Evolutionary conservation across 2,329 filamentous ascomycete species (phyloP).

Genomic region (Diaporthe caulivora): DNA sequence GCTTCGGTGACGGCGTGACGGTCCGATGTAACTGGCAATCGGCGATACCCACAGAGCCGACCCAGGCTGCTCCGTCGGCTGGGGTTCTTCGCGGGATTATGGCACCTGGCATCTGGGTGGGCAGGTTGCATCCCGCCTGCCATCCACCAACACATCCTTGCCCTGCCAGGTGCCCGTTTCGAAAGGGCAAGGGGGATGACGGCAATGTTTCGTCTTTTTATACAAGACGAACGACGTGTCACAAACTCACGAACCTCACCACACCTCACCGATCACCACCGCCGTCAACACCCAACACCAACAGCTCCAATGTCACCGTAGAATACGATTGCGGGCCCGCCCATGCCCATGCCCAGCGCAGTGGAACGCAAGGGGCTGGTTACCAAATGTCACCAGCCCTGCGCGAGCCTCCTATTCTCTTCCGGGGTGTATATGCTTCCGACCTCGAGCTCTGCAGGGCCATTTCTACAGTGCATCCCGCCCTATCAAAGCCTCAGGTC

Average conservation of each 20-base stretch:
- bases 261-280: neutral
- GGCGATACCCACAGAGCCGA: neutral
- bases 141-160: constrained; percentile 22
- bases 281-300: neutral
- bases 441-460: constrained; percentile 19
- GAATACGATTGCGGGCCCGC: constrained; percentile 12
- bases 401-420: constrained; percentile 16
- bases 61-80: constrained; percentile 5
- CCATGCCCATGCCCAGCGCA: neutral
- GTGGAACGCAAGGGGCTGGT: neutral
- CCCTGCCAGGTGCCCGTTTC: constrained; percentile 21
- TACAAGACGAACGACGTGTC: constrained; percentile 27
- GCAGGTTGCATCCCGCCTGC: constrained; percentile 30
- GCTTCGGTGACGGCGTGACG: constrained; percentile 15
- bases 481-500: neutral
- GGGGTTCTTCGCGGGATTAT: constrained; percentile 6
- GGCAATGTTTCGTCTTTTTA: constrained; percentile 21
- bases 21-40: constrained; percentile 27
- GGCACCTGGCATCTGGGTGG: constrained; percentile 19
- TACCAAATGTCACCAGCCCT: neutral
- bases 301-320: constrained; percentile 8
- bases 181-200: constrained; percentile 1
- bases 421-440: neutral
- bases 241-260: constrained; percentile 26
- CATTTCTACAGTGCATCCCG: neutral